These are phyloP conservation scores for Actinomucor elegans DNA, from an alignment of 371 early-diverging fungal species.

Conservation along the genomic window DNA sequence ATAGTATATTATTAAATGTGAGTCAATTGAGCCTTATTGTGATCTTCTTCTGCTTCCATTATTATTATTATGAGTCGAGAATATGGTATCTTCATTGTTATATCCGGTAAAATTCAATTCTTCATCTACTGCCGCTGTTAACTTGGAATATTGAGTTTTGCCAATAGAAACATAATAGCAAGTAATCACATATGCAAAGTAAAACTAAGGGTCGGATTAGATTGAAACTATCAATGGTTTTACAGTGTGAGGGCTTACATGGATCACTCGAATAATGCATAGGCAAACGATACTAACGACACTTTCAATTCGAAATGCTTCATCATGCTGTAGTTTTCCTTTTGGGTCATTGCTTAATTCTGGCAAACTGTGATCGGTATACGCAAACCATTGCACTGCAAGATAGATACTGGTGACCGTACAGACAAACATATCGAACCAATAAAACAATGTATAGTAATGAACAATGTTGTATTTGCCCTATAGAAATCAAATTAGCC, in stretches of 20 bases:
- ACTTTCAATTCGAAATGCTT: slow-evolving; percentile 31
- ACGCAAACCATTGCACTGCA: slow-evolving; percentile 45
- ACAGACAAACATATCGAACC: slow-evolving; percentile 41
- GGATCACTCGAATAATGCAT: slow-evolving; percentile 30
- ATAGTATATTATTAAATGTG: background rate
- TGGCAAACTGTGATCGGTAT: slow-evolving; percentile 47
- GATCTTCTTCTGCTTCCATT: too few relatives aligned
- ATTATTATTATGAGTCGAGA: too few relatives aligned
- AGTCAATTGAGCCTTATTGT: too few relatives aligned
- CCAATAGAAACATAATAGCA: slow-evolving; percentile 31
- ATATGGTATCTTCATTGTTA: slow-evolving; percentile 11
- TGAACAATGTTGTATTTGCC: slow-evolving; percentile 21
- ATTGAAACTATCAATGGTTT: too few relatives aligned
- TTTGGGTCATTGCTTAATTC: slow-evolving; percentile 31
- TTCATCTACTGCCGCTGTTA: slow-evolving; percentile 24
- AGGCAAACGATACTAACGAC: slow-evolving; percentile 44
- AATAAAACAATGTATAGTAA: slow-evolving; percentile 42
- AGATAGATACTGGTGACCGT: slow-evolving; percentile 31
- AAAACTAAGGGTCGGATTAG: slow-evolving; percentile 41
- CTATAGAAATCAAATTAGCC: background rate
- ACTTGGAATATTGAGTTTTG: slow-evolving; percentile 32
- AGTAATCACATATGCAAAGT: slow-evolving; percentile 42
- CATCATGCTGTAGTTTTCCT: slow-evolving; percentile 26
- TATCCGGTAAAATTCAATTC: slow-evolving; percentile 21
- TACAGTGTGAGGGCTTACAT: too few relatives aligned